Conservation (phyloP, 352 stramenopile genomes). For the Globisporangium apiculatum region DNA sequence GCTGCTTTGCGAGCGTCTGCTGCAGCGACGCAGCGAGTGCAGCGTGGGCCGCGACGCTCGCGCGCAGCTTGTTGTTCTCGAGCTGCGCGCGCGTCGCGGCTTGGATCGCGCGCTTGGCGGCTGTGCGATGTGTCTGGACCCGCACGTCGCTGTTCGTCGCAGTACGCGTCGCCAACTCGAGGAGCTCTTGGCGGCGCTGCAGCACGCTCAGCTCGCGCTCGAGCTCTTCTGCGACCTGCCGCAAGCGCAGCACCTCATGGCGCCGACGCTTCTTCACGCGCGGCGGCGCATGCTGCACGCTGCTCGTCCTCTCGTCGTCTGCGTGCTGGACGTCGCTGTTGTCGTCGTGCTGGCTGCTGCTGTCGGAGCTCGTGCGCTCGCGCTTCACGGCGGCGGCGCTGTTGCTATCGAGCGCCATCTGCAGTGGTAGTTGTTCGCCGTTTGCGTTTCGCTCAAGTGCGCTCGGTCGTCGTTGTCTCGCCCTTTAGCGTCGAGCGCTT, state of each 20-base stretch:
- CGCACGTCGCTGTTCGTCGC: no score
- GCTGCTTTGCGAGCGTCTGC: constrained; percentile 27
- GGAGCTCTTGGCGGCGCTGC: neutral
- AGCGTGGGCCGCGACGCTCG: constrained; percentile 35
- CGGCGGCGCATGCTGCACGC: neutral
- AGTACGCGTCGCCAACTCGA: no score
- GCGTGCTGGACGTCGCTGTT: neutral
- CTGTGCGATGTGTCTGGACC: neutral
- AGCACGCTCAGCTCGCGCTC: neutral
- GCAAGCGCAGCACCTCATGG: constrained; percentile 5
- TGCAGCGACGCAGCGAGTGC: constrained; percentile 29
- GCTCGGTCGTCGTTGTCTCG: no score
- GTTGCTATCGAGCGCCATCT: no score
- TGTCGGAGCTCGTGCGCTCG: neutral
- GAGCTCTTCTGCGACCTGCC: neutral
- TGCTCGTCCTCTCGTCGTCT: no score
- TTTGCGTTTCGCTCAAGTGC: no score
- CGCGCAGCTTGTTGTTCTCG: constrained; percentile 38
- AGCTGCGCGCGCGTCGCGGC: constrained; percentile 27
- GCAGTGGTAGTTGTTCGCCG: no score
- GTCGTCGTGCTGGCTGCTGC: neutral
- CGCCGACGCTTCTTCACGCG: constrained; percentile 1
- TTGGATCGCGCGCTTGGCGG: constrained; percentile 29
- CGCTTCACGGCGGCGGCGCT: neutral
- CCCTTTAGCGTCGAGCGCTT: no score